Conservation (phyloP, 2,329 filamentous ascomycete species). For the Cryoendolithus antarcticus region DNA sequence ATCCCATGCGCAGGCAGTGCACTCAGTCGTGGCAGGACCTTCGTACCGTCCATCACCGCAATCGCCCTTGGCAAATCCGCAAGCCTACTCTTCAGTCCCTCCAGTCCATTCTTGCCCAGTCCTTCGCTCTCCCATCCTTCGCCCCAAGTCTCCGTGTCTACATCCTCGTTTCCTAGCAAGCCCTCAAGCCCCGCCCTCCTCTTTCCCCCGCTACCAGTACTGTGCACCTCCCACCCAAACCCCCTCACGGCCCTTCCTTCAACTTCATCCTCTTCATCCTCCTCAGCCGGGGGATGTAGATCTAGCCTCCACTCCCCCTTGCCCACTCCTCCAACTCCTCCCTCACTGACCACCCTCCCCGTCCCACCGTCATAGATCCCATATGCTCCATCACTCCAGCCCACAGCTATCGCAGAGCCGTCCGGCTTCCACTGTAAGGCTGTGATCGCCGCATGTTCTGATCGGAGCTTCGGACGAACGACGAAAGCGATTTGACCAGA, state of each 20-base stretch:
- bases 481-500: no score
- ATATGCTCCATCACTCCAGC: constrained; percentile 63
- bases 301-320: constrained; percentile 12
- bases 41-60: constrained; percentile 63
- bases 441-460: no score
- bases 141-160: constrained; percentile 16
- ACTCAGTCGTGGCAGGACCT: constrained; percentile 57
- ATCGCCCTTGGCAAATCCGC: constrained; percentile 53
- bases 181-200: not conserved
- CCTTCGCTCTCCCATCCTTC: constrained; percentile 14
- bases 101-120: constrained; percentile 25
- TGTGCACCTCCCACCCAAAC: constrained; percentile 14
- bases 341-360: constrained; percentile 10
- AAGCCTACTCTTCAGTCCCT: constrained; percentile 1
- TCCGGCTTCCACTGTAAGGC: constrained; percentile 33
- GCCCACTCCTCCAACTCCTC: constrained; percentile 3
- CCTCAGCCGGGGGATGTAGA: constrained; percentile 7
- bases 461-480: no score
- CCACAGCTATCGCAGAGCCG: constrained; percentile 52
- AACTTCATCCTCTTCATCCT: constrained; percentile 4
- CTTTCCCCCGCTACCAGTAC: not conserved
- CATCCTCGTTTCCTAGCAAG: constrained; percentile 1
- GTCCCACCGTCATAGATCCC: constrained; percentile 27
- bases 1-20: constrained; percentile 38
- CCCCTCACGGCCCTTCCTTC: constrained; percentile 1